Base-by-base conservation (phyloP, 2,329 filamentous ascomycete species). In the Penicillium sp. region DNA sequence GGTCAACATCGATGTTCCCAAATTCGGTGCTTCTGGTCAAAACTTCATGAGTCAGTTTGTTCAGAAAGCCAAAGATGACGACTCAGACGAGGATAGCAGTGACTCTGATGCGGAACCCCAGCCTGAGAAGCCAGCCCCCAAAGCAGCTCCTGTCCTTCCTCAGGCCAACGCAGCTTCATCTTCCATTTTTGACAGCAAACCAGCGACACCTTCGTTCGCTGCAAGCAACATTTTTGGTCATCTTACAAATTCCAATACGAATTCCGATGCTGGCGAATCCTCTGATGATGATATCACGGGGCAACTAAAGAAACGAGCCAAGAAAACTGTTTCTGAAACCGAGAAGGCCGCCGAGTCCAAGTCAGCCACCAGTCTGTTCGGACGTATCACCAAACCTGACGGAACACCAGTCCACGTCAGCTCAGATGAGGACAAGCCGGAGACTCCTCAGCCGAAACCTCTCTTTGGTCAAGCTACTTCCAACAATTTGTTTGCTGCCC, bases 91-190 rank as follows among this genome's bases (percentile, higher is more conserved):
- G 20, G 47, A 52, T 24, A 52, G 28, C 11, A 50, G 47, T 18
- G 53, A 59, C 23, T 55, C 73, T 48, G 74, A 75, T 46, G 71
- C 74, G 47, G 76, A 75, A 47, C 77, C 74, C 56, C 64, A 38
- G 24, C 24, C 14, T 8, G 53, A 59, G 16, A 52, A 59, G 48
- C 48, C 42, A 14, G 50, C 30, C 33, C 46, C 49, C 12, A 50
- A 50, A 11, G 65, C 23, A 38, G 46, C 21, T 8, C 26, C 50
- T 24, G 23, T 45, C 14, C 50, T 43, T 23, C 20, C 56, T 8
- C 35, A 53, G 28, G 16, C 50, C 14, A 54, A 47, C 6, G 3
- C 46, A 18, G 21, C 38, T 9, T 28, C 55, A 18, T 35, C 43
- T 6, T 58, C 56, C 16, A 42, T 58, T 26, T 58, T 58, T 26